Evolutionary conservation across 768 basidiomycete genomes (phyloP).

Genomic region (Lentinus tigrinus): DNA sequence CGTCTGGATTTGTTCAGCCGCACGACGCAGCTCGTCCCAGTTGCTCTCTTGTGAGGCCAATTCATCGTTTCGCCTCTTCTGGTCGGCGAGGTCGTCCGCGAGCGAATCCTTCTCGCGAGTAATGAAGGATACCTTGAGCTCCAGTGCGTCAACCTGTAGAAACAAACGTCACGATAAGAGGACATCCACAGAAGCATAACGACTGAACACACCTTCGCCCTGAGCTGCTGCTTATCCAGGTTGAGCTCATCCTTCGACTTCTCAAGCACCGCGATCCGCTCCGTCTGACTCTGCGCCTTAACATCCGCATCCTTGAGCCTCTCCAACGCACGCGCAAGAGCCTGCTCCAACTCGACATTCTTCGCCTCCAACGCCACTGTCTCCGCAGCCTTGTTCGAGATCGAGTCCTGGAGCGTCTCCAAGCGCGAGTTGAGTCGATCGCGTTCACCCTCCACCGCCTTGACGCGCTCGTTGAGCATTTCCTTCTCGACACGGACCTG

Average conservation of each 20-base stretch:
- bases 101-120: constrained; percentile 64
- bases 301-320: constrained; percentile 75
- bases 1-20: constrained; percentile 70
- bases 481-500: constrained; percentile 85
- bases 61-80: constrained; percentile 62
- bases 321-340: constrained; percentile 68
- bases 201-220: constrained; percentile 51
- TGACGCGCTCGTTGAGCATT: constrained; percentile 59
- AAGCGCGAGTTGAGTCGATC: constrained; percentile 56
- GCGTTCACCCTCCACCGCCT: constrained; percentile 60
- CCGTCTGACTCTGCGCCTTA: constrained; percentile 55
- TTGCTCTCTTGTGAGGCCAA: constrained; percentile 63
- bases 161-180: constrained; percentile 14
- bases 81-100: constrained; percentile 44
- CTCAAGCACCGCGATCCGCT: constrained; percentile 63
- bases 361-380: constrained; percentile 44
- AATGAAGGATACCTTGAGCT: constrained; percentile 54
- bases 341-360: constrained; percentile 67
- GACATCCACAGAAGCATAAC: not conserved
- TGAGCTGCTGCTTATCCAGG: constrained; percentile 56
- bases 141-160: constrained; percentile 57
- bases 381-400: constrained; percentile 45
- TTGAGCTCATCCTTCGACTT: constrained; percentile 51
- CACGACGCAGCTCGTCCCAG: constrained; percentile 74
- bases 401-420: constrained; percentile 50